Conservation (phyloP, 2,329 filamentous ascomycete genomes). For the Hirsutella minnesotensis region DNA sequence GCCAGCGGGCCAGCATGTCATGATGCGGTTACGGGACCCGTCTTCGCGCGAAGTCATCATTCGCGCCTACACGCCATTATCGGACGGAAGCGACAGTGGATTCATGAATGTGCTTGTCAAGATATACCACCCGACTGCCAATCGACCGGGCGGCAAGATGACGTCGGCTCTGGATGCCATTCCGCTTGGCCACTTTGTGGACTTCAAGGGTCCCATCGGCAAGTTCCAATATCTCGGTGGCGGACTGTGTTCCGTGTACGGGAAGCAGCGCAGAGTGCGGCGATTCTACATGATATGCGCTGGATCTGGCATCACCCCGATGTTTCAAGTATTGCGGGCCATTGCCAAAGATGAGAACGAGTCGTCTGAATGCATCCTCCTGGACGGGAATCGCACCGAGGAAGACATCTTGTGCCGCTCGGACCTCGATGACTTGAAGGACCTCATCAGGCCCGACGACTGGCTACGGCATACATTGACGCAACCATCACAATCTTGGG, state of each 20-base stretch:
- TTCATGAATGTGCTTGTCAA: slow-evolving; percentile 69
- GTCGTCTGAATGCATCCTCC: slow-evolving; percentile 54
- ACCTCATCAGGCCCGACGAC: slow-evolving; percentile 42
- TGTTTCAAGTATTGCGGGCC: slow-evolving; percentile 70
- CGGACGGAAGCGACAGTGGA: slow-evolving; percentile 47
- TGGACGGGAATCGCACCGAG: slow-evolving; percentile 66
- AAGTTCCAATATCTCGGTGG: slow-evolving; percentile 69
- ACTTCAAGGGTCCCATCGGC: slow-evolving; percentile 81
- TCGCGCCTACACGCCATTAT: slow-evolving; percentile 78
- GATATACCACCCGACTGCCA: slow-evolving; percentile 55
- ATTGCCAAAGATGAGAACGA: slow-evolving; percentile 55
- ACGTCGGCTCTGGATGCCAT: slow-evolving; percentile 66
- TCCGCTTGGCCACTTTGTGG: slow-evolving; percentile 58
- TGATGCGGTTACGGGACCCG: slow-evolving; percentile 69
- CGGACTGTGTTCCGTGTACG: slow-evolving; percentile 51
- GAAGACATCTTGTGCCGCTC: slow-evolving; percentile 72
- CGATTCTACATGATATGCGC: slow-evolving; percentile 79
- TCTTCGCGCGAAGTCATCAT: slow-evolving; percentile 62
- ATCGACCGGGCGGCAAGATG: slow-evolving; percentile 62
- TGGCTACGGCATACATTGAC: slow-evolving; percentile 60
- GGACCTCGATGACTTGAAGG: slow-evolving; percentile 56
- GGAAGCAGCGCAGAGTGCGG: slow-evolving; percentile 42
- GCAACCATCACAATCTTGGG: slow-evolving; percentile 51
- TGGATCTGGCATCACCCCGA: slow-evolving; percentile 85
- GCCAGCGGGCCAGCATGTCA: slow-evolving; percentile 75